phyloP scores from a whole-genome alignment of 1,139 yeast genomes.

The Blastobotrys capitulatus region DNA sequence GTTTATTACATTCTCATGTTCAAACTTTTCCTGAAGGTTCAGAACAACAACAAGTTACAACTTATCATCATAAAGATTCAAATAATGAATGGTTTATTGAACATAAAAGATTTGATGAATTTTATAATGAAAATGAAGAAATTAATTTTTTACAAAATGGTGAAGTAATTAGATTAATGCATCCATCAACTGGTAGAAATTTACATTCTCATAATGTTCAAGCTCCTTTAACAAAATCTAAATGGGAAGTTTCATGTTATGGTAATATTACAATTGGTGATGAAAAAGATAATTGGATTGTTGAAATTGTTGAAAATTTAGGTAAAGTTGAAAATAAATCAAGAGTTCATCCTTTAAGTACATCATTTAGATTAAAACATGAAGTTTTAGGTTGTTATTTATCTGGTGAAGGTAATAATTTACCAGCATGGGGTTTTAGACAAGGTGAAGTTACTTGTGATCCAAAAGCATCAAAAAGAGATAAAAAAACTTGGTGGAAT shows the following conservation, averaged over 20 bases:
- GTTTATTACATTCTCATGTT: conserved; percentile 88
- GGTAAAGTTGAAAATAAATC: conserved; percentile 50
- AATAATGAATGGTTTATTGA: conserved; percentile 91
- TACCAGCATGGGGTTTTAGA: conserved; percentile 98
- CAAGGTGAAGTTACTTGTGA: conserved; percentile 94
- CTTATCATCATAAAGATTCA: conserved; percentile 85
- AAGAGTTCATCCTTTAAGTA: conserved; percentile 77
- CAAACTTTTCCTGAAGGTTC: conserved; percentile 96
- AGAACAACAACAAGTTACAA: conserved; percentile 91
- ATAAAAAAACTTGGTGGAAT: conserved; percentile 98
- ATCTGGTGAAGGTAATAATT: conserved; percentile 68
- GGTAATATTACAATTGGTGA: conserved; percentile 88
- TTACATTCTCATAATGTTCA: conserved; percentile 79
- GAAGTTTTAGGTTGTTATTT: conserved; percentile 74
- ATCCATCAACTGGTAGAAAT: conserved; percentile 78
- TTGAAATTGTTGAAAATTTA: conserved; percentile 77
- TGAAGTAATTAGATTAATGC: conserved; percentile 70
- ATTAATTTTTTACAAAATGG: conserved; percentile 65
- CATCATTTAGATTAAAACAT: conserved; percentile 74
- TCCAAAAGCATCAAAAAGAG: conserved; percentile 70
- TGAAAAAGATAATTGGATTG: conserved; percentile 86
- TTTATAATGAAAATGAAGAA: conserved; percentile 46
- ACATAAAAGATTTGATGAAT: conserved; percentile 58
- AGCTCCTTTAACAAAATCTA: conserved; percentile 71
- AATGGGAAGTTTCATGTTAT: conserved; percentile 87